A percentile compares a stretch with the other conserved stretches of the same genome.
phyloP scores from a whole-genome alignment of 2,329 filamentous ascomycete genomes.

The Hypoxylon sp. region DNA sequence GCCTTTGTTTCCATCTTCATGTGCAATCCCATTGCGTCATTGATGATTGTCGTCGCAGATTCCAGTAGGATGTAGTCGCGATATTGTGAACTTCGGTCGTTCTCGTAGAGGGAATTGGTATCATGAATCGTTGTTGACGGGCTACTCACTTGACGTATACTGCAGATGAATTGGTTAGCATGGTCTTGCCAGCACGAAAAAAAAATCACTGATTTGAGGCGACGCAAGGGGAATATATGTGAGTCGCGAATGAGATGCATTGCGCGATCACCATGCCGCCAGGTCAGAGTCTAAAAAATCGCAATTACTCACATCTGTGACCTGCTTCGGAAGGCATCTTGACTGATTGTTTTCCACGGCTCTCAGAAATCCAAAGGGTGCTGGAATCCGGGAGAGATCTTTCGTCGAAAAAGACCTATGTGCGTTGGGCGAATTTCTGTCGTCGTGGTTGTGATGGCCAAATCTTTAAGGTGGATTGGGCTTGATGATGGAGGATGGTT shows the following conservation, averaged over 20 bases:
- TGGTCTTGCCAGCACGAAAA: constrained; percentile 24
- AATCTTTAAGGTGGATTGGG: constrained; percentile 49
- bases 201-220: not conserved
- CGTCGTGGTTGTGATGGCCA: constrained; percentile 58
- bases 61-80: constrained; percentile 1
- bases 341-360: constrained; percentile 65
- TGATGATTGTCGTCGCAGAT: constrained; percentile 2
- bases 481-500: constrained; percentile 45
- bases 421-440: constrained; percentile 53
- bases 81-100: constrained; percentile 11
- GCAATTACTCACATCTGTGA: constrained; percentile 82
- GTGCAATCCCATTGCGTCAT: not conserved
- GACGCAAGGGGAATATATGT: not conserved
- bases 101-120: constrained; percentile 30
- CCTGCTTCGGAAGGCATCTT: constrained; percentile 91
- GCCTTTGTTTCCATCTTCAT: constrained; percentile 22
- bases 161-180: constrained; percentile 61
- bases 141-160: constrained; percentile 90
- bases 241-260: constrained; percentile 17
- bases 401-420: constrained; percentile 63
- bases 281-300: constrained; percentile 39
- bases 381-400: constrained; percentile 57
- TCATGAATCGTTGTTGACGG: constrained; percentile 34
- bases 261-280: constrained; percentile 29
- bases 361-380: constrained; percentile 62